These are phyloP conservation scores for Gnomoniopsis sp. DNA, from an alignment of 2,329 filamentous ascomycete species.

Conservation along the genomic window DNA sequence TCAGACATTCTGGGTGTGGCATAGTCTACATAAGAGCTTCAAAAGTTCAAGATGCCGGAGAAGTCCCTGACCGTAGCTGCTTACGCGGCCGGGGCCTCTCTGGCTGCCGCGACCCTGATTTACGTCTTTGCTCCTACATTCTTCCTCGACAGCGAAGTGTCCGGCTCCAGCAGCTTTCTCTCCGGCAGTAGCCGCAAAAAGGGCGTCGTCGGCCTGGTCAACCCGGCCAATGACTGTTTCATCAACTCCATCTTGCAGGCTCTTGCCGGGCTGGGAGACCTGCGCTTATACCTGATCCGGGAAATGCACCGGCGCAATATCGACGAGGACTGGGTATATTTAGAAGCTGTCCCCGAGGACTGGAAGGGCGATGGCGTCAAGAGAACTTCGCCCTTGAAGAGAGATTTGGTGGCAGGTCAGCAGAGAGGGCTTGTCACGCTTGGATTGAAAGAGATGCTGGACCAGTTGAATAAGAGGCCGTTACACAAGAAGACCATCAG, in stretches of 20 bases:
- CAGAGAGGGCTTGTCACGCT: slow-evolving; percentile 81
- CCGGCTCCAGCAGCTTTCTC: slow-evolving; percentile 24
- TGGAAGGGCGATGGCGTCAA: slow-evolving; percentile 8
- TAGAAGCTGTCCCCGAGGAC: slow-evolving; percentile 51
- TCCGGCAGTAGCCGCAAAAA: slow-evolving; percentile 58
- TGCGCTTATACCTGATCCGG: slow-evolving; percentile 87
- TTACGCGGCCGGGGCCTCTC: slow-evolving; percentile 91
- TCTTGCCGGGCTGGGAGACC: slow-evolving; percentile 81
- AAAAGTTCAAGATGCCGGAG: slow-evolving; percentile 64
- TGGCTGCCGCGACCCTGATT: slow-evolving; percentile 90
- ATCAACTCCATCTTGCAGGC: slow-evolving; percentile 97
- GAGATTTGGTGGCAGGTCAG: slow-evolving; percentile 56
- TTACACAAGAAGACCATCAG: slow-evolving; percentile 93
- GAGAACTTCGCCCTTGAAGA: slow-evolving; percentile 26
- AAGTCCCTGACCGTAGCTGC: slow-evolving; percentile 80
- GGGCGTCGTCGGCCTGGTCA: slow-evolving; percentile 82
- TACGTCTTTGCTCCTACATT: slow-evolving; percentile 99
- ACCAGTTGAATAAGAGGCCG: slow-evolving; percentile 87
- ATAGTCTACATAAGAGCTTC: neutral
- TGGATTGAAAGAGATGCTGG: slow-evolving; percentile 88
- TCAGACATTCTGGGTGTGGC: neutral
- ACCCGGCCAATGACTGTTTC: slow-evolving; percentile 93
- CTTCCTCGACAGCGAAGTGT: slow-evolving; percentile 77
- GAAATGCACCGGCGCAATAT: slow-evolving; percentile 82
- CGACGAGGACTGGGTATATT: slow-evolving; percentile 74